Evolutionary conservation across 495 filamentous ascomycete species (phyloP), one percentile per base, ranked within the genome.

Genomic region (Coniosporium apollinis): DNA sequence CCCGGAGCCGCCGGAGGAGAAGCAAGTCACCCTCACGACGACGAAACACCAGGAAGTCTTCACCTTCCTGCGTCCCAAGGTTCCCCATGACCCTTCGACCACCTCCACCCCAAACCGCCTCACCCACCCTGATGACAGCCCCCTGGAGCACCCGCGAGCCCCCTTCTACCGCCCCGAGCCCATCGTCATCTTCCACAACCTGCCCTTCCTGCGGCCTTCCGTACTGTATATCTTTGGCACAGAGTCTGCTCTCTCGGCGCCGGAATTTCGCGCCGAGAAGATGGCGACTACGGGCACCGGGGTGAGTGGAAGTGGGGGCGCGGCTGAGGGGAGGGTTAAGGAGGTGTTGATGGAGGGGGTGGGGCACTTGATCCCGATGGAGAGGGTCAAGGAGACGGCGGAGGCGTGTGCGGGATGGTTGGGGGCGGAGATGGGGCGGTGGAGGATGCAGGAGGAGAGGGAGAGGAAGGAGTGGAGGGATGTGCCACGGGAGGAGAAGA

Each of bases 331-430:
- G 0, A 59, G 74, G n/a, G 85, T 94, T 0, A 61, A 67, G 30
- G 57, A 76, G 35, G 72, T 80, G 2, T 60, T 70, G 11, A 50
- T 94, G 3, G 58, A 76, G 31, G 70, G 66, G 0, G 63, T 63
- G 10, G 83, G 89, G 1, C 89, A 97, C 58, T 54, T 94, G 21
- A 67, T 94, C 31, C 79, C 89, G 1, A 79, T 91, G 65, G 83
- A 92, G 52, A 66, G 68, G 32, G 75, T 76, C 9, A 58, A 47
- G n/a, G 59, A 68, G 41, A 76, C 70, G 31, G 65, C 64, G 11
- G 61, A 70, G 33, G 62, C 70, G 26, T 69, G 69, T 3, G 70
- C 63, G 1, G 49, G 45, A 2, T 93, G 78, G 69, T 49, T 91
- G 28, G 66, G 57, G 0, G 47, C 48, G 29, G 77, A 85, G 50